Percentiles rank a stretch among this genome's conserved stretches.
These are phyloP conservation scores for Laburnicola sp. DNA, from an alignment of 2,329 filamentous ascomycete genomes.

Conservation along the genomic window DNA sequence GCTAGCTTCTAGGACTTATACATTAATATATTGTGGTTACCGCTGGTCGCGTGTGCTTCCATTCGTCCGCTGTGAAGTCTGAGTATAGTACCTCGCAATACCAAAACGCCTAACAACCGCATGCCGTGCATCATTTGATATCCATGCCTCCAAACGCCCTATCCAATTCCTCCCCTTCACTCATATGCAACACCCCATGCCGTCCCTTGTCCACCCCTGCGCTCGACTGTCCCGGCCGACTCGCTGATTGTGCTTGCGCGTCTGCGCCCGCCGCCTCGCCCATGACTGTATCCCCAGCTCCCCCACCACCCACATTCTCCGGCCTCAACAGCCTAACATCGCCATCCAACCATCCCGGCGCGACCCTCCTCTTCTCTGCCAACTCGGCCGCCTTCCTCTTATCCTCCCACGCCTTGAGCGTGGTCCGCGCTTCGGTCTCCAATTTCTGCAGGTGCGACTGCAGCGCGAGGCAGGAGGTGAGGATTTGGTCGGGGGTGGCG, in stretches of 20 bases:
- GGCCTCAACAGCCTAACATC: conserved; percentile 67
- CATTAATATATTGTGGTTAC: conserved; percentile 35
- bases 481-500: conserved; percentile 81
- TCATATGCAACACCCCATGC: conserved; percentile 46
- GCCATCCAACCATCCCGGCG: conserved; percentile 80
- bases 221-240: conserved; percentile 16
- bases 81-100: neutral
- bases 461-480: conserved; percentile 77
- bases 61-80: neutral
- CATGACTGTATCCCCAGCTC: neutral
- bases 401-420: conserved; percentile 71
- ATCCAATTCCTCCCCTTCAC: conserved; percentile 63
- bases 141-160: conserved; percentile 71
- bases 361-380: conserved; percentile 76
- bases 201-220: conserved; percentile 32
- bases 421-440: conserved; percentile 67
- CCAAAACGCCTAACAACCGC: neutral
- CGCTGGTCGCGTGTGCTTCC: conserved; percentile 21
- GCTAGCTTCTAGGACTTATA: conserved; percentile 28
- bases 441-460: conserved; percentile 73
- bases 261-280: conserved; percentile 54
- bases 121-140: conserved; percentile 42
- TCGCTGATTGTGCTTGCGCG: neutral
- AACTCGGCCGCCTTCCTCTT: conserved; percentile 66
- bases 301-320: conserved; percentile 55